Conservation (phyloP, 805 yeast species). For the Zygotorulaspora chibaensis region DNA sequence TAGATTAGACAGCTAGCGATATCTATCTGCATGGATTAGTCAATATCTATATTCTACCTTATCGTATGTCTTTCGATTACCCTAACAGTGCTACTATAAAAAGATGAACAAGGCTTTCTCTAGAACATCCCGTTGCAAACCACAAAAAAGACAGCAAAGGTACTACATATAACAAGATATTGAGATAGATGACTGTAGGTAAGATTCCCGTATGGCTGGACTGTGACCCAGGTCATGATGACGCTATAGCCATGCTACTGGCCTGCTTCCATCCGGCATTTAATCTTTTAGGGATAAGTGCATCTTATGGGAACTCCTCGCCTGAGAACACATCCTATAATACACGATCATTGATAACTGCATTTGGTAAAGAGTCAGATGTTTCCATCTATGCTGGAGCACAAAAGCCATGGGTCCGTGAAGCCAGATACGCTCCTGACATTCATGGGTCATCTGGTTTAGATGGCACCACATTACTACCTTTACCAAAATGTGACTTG, state of each 20-base stretch:
- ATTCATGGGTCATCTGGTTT: constrained; percentile 75
- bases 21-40: no score
- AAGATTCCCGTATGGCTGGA: constrained; percentile 77
- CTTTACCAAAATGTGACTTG: constrained; percentile 39
- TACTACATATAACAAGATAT: neutral
- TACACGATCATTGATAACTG: constrained; percentile 62
- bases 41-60: no score
- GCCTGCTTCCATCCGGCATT: constrained; percentile 57
- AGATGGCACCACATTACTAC: constrained; percentile 66
- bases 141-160: neutral
- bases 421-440: constrained; percentile 49
- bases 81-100: no score
- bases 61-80: no score
- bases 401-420: constrained; percentile 49
- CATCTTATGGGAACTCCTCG: constrained; percentile 70
- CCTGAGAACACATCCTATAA: constrained; percentile 63
- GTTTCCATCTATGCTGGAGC: constrained; percentile 69
- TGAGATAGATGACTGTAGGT: constrained; percentile 19
- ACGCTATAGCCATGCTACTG: constrained; percentile 67
- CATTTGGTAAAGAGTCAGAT: constrained; percentile 41
- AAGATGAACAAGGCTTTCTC: no score
- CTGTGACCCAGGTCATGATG: constrained; percentile 93
- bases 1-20: no score
- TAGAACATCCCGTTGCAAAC: no score
- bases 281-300: constrained; percentile 62